A percentile compares a stretch with the other conserved stretches of the same genome.
These are phyloP conservation scores for Grifola frondosa DNA, from an alignment of 1,284 basidiomycete genomes.

Conservation along the genomic window DNA sequence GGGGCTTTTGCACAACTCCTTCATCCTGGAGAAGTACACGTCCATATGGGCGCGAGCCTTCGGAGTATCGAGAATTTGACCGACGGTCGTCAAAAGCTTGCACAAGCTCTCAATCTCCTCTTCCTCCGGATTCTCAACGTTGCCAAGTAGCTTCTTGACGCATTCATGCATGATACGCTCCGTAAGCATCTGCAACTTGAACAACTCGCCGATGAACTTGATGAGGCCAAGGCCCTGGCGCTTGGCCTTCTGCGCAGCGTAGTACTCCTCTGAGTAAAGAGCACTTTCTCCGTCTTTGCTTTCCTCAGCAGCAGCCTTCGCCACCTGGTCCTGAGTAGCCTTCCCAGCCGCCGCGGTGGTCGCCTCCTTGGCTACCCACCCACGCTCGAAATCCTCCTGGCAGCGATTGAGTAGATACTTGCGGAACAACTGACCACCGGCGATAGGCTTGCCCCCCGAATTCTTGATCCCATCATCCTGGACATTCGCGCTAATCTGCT, in stretches of 20 bases:
- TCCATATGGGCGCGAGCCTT: slow-evolving; percentile 87
- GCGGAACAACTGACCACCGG: slow-evolving; percentile 87
- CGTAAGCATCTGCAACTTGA: slow-evolving; percentile 77
- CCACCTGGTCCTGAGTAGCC: slow-evolving; percentile 54
- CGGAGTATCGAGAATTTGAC: slow-evolving; percentile 73
- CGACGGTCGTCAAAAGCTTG: slow-evolving; percentile 90
- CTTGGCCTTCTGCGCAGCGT: slow-evolving; percentile 95
- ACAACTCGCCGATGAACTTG: slow-evolving; percentile 97
- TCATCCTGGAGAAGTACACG: slow-evolving; percentile 91
- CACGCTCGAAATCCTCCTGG: slow-evolving; percentile 42
- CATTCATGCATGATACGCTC: slow-evolving; percentile 80
- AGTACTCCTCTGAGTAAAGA: slow-evolving; percentile 95
- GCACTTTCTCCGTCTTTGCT: slow-evolving; percentile 56
- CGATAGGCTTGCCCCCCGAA: slow-evolving; percentile 78
- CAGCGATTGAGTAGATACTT: slow-evolving; percentile 68
- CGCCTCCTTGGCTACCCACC: slow-evolving; percentile 44
- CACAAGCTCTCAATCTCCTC: slow-evolving; percentile 97
- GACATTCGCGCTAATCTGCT: slow-evolving; percentile 75
- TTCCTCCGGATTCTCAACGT: slow-evolving; percentile 93
- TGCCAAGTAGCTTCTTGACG: slow-evolving; percentile 90
- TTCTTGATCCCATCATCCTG: slow-evolving; percentile 83
- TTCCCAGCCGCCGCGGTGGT: slow-evolving; percentile 31
- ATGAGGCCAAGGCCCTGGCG: slow-evolving; percentile 95
- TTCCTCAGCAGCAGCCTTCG: slow-evolving; percentile 60
- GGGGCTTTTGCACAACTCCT: slow-evolving; percentile 71